Evolutionary conservation across 257 asterid species (phyloP), one percentile per base, ranked within the genome.

Genomic region (Mentha longifolia): DNA sequence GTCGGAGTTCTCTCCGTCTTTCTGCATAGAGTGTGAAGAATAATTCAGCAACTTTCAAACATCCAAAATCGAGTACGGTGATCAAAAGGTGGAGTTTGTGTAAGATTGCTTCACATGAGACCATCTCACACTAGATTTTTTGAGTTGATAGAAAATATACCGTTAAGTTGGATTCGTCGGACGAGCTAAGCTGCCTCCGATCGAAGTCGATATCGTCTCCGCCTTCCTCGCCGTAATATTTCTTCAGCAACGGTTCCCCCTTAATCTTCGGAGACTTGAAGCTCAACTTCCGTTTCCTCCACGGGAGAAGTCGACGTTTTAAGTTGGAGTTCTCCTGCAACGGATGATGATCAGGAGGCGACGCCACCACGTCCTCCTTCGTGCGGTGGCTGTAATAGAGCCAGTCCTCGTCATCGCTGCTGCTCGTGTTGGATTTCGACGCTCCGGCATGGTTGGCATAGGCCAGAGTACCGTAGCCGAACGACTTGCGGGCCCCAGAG

Each of bases 151-250:
- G 43, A 28, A 41, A 68, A 9, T 75, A 9, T 87, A 91, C 96
- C 82, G 61, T 75, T 58, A 79, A 62, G 73, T 66, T 76, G 71
- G 91, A 86, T 71, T 92, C 95, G 61, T 91, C 91, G 1, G 97
- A 85, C 61, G 93, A 85, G 66, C 91, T 78, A 61, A 92, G 89
- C 73, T 83, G 92, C 52, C 98, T 79, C n/a, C 98, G 95, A 80
- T 89, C 98, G 73, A 87, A 86, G 70, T 89, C 98, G 70, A 89
- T 92, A 68, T 92, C 98, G 66, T 92, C 98, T 13, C 96, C 98
- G 31, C 98, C 97, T 70, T 92, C 96, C 68, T 92, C 98, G 17
- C 87, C 95, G 47, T 87, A 83, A 58, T 64, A 50, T 46, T 83
- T 87, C 55, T 85, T 92, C 81, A 92, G 76, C 28, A 92, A 68